Conservation (phyloP, 1,139 yeast species). For the Kodamaea anthophila region DNA sequence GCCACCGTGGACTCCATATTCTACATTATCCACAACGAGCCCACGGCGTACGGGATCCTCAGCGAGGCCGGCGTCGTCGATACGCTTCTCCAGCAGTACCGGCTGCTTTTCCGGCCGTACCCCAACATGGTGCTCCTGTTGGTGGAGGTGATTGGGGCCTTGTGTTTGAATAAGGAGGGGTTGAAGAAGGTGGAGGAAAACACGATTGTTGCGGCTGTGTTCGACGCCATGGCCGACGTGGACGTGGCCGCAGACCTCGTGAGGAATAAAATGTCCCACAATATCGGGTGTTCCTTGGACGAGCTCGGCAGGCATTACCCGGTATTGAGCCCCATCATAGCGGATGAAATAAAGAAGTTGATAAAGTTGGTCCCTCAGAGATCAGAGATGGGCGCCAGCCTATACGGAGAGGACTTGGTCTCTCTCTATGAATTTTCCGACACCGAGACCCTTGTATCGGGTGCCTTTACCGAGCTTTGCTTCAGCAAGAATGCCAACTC, state of each 20-base stretch:
- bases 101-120: conserved; percentile 47
- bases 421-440: background rate
- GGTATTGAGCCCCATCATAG: conserved; percentile 54
- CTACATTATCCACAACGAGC: conserved; percentile 80
- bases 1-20: conserved; percentile 62
- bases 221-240: conserved; percentile 44
- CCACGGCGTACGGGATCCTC: conserved; percentile 79
- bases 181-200: conserved; percentile 47
- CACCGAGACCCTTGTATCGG: conserved; percentile 20
- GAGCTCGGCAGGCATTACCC: conserved; percentile 84
- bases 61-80: conserved; percentile 75
- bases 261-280: conserved; percentile 41
- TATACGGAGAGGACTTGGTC: conserved; percentile 43
- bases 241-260: conserved; percentile 43
- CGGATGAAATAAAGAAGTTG: conserved; percentile 43
- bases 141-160: conserved; percentile 78
- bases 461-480: conserved; percentile 30
- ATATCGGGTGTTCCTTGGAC: conserved; percentile 67
- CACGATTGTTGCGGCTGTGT: conserved; percentile 42
- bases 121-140: conserved; percentile 55
- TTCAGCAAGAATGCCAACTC: conserved; percentile 51
- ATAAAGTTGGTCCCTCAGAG: conserved; percentile 27
- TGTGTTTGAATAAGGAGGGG: conserved; percentile 75
- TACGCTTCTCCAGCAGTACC: conserved; percentile 52
- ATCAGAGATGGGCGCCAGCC: conserved; percentile 31